Conservation (phyloP, 805 yeast genomes). For the Cyberlindnera veronae region DNA sequence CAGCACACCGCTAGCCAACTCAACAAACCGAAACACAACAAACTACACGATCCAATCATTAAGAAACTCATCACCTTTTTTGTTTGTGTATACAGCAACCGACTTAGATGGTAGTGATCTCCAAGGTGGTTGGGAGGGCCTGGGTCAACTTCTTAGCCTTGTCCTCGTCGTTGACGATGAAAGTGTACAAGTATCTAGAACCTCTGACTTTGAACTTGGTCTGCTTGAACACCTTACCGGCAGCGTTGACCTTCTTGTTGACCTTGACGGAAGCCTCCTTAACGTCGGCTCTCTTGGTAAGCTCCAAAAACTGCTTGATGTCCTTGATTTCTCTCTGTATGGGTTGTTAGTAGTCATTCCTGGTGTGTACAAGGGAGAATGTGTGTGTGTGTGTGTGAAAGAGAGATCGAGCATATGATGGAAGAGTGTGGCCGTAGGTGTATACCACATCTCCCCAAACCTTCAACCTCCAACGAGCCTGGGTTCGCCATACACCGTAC, state of each 20-base stretch:
- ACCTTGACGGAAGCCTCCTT: constrained; percentile 90
- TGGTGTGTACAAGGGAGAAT: constrained; percentile 4
- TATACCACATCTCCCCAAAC: background rate
- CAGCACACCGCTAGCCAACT: no score
- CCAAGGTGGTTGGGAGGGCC: constrained; percentile 93
- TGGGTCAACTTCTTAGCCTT: constrained; percentile 97
- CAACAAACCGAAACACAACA: no score
- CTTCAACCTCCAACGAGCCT: no score
- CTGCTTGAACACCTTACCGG: constrained; percentile 83
- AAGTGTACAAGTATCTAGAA: constrained; percentile 88
- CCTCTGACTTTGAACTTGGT: constrained; percentile 99
- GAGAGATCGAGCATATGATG: no score
- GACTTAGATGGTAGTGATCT: constrained; percentile 50
- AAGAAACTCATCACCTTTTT: constrained; percentile 6
- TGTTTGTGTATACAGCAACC: constrained; percentile 1
- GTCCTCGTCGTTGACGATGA: constrained; percentile 90
- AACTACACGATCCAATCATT: background rate
- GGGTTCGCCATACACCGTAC: no score
- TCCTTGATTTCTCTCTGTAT: constrained; percentile 74
- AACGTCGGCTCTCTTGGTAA: constrained; percentile 95
- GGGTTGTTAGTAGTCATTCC: constrained; percentile 10
- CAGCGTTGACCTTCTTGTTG: constrained; percentile 77
- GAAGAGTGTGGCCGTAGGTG: background rate
- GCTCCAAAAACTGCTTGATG: constrained; percentile 95
- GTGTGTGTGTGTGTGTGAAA: background rate